Conservation (phyloP, 2,329 filamentous ascomycete genomes). For the Seiridium unicorne region DNA sequence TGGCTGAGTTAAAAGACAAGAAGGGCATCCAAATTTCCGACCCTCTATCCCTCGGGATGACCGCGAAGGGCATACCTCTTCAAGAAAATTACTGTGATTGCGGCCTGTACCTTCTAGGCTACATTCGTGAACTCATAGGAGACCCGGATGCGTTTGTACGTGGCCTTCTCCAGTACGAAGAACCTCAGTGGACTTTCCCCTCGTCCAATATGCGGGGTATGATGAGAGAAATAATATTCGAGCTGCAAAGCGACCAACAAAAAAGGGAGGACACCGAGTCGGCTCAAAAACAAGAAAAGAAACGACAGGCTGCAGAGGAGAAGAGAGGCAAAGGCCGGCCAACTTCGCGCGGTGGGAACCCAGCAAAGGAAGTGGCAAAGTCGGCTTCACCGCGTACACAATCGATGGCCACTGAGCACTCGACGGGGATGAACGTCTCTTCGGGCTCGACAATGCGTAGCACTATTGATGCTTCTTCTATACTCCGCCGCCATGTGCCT, state of each 20-base stretch:
- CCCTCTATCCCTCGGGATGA: conserved; percentile 50
- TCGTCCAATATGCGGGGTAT: conserved; percentile 58
- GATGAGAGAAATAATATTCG: conserved; percentile 66
- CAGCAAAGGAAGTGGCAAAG: background rate
- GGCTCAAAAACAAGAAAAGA: conserved; percentile 30
- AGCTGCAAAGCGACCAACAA: conserved; percentile 59
- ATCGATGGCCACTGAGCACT: background rate
- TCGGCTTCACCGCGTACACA: background rate
- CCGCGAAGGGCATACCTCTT: conserved; percentile 70
- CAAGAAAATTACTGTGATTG: conserved; percentile 89
- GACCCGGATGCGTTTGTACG: conserved; percentile 69
- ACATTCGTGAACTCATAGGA: conserved; percentile 77
- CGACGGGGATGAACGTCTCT: background rate
- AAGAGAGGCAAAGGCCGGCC: conserved; percentile 6
- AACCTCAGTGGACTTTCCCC: conserved; percentile 51
- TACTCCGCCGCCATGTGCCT: background rate
- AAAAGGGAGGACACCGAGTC: conserved; percentile 35
- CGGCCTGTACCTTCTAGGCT: conserved; percentile 81
- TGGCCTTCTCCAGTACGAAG: conserved; percentile 62
- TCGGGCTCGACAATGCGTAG: background rate
- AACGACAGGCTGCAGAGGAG: conserved; percentile 18
- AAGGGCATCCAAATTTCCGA: conserved; percentile 33
- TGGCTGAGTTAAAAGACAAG: conserved; percentile 68
- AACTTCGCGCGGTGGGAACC: background rate
- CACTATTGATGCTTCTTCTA: background rate